Evolutionary conservation across 345 rosid genomes (phyloP).

Genomic region (Citrus australasica): DNA sequence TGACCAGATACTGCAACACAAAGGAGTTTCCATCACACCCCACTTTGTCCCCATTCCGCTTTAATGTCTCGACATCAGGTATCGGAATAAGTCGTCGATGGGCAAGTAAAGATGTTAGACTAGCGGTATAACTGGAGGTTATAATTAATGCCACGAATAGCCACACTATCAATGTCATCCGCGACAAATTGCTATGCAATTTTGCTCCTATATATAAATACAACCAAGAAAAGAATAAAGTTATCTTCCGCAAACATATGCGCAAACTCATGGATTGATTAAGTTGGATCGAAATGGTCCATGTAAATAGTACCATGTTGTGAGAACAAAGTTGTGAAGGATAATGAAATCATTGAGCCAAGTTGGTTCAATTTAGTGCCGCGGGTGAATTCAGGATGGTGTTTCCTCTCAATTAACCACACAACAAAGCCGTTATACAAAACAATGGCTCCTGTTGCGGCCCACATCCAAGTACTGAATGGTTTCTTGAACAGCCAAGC

Average conservation of each 20-base stretch:
- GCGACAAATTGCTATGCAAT: slow-evolving; percentile 24
- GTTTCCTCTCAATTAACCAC: slow-evolving; percentile 24
- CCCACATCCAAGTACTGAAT: slow-evolving; percentile 25
- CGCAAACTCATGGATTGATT: too few species aligned
- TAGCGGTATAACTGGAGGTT: slow-evolving; percentile 26
- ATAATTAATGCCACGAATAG: slow-evolving; percentile 19
- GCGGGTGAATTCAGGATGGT: background rate
- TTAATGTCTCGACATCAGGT: background rate
- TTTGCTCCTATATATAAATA: background rate
- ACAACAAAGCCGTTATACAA: slow-evolving; percentile 24
- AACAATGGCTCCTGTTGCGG: slow-evolving; percentile 1
- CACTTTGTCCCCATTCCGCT: background rate
- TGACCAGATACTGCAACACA: too few species aligned
- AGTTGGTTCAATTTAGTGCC: slow-evolving; percentile 14
- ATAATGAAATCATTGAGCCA: slow-evolving; percentile 16
- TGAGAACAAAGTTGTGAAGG: slow-evolving; percentile 28
- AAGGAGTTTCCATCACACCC: too few species aligned
- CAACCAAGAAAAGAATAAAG: too few species aligned
- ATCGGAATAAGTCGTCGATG: background rate
- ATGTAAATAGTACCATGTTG: slow-evolving; percentile 3
- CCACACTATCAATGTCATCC: background rate
- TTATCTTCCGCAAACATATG: too few species aligned
- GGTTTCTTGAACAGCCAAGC: slow-evolving; percentile 27
- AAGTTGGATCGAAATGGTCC: too few species aligned
- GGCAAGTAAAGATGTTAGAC: slow-evolving; percentile 21